Base-by-base conservation (phyloP, 1,139 yeast genomes). In the Yamadazyma oceani region DNA sequence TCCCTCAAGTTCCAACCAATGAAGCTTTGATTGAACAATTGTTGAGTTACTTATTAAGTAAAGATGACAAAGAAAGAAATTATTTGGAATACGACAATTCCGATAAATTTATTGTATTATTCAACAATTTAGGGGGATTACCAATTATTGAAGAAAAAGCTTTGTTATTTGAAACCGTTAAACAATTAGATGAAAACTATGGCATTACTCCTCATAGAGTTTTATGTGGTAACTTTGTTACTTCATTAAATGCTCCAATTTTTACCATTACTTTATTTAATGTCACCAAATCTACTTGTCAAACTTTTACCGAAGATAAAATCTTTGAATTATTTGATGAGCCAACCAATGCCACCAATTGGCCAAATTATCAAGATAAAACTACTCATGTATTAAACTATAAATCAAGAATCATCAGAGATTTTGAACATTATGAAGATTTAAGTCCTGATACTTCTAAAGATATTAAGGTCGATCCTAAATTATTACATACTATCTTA, bases 121-220 rank as follows among this genome's bases (percentile, higher is more conserved):
- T 75, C 37, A 75, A 75, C 55, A 75, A 75, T 42, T 63, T 75
- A 33, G 81, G 80, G 14, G 81, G 80, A 7, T 62, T 75, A 23
- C 68, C 80, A 16, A 60, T 66, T 19, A 55, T 75, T 36, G 81
- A 75, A 56, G 71, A 48, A 55, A 58, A 57, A 22, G 54, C 53
- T 7, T 40, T 53, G 16, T 42, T 50, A 22, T 50, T 40, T 29
- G 47, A 47, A 30, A 47, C 59, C 14, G 49, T 57, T 7, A 51
- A 51, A 31, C 68, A 61, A 17, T 58, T 75, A 45, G 61, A 62
- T 34, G 45, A 53, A 3, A 55, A 54, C 19, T 69, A 69, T 43
- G 55, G 57, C 9, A 63, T 73, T 30, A 48, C 50, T 15, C 75
- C 78, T 2, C 42, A 53, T 16, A 60, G 80, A 36, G 66, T 74